Evolutionary conservation across 768 basidiomycete genomes (phyloP), one percentile per base, ranked within the genome.

Genomic region (Xerocomellus intermedius): DNA sequence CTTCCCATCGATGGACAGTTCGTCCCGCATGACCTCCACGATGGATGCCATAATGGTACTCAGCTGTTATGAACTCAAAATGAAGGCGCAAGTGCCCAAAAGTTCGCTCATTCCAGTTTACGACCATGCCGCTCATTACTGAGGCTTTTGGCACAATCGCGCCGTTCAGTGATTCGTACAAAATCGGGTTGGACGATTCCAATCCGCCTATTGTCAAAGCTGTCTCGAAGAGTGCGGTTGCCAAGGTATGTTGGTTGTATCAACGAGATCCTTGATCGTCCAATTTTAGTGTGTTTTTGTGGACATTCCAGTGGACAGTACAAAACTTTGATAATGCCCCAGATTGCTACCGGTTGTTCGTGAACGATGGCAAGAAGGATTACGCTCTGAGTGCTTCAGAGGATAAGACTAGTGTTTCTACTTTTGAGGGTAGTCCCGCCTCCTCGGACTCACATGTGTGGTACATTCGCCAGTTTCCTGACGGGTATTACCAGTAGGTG

Each of bases 331-430:
- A 58, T 28, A 1, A 46, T 24, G 47, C 38, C 5, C 55, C 44
- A 2, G 33, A 46, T 57, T 57, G 44, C 43, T 58, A 58, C 12
- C 55, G 55, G 26, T 24, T 57, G 24, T 57, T 57, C 42, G 47
- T 57, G 22, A 56, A 41, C 38, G 48, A 57, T 24, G 55, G 56
- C n/a, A 14, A 36, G 10, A 57, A 22, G 26, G 55, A 57, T 42
- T 57, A 56, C 17, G 48, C 42, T 21, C 26, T 57, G 36, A 19
- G 17, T 13, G 42, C 26, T 16, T 6, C 37, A 26, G 48, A 50
- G 13, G 21, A 41, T 19, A 13, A 16, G 22, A 21, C 37, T 4
- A 28, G 13, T 21, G 13, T 57, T 16, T 21, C 19, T 19, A 7
- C 48, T 5, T 42, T 9, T 7, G 55, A 57, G 24, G 43, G 43